Base-by-base conservation (phyloP, 73 alveolate species). In the Stentor coeruleus region DNA sequence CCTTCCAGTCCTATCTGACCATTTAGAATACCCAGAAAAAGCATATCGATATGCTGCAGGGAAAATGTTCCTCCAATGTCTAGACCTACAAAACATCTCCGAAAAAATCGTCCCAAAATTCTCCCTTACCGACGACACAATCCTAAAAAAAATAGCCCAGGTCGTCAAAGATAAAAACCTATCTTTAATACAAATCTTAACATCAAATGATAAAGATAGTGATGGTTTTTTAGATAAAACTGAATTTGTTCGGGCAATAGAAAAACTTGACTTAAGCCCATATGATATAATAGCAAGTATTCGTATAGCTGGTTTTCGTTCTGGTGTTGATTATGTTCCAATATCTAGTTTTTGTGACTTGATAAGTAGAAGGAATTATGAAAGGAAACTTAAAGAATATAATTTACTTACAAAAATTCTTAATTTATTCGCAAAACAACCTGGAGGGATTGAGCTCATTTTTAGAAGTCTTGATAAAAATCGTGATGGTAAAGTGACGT, bases 301-400 rank as follows among this genome's bases (percentile, higher is more conserved):
- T 31, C n/a, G 79, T 28, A 66, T 66, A 28, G 79, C 79, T 66
- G 79, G 79, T 0, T 66, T 66, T 66, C n/a, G 79, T 28, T 26
- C 79, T 66, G 79, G 79, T 1, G 33, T 66, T 66, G 33, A 66
- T 33, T 20, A 26, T 20, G 40, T 66, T 20, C 79, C n/a, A 28
- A 66, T 66, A 28, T 37, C 66, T 49, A 20, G 66, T 6, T 49
- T 49, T 49, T 49, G 79, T 1, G 79, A 66, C 11, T 66, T 66
- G 41, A 31, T 66, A 26, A 33, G 37, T 28, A 31, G n/a, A 66
- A 28, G 42, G 41, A 0, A 33, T 28, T 66, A 33, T 66, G 79
- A 66, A 11, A 66, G 79, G 41, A 20, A 66, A 2, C n/a, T 2
- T 20, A 66, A 20, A 20, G 79, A 66, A 2, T 49, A 11, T 49